Base-by-base conservation (phyloP, 768 basidiomycete species). In the Rickenella mellea region DNA sequence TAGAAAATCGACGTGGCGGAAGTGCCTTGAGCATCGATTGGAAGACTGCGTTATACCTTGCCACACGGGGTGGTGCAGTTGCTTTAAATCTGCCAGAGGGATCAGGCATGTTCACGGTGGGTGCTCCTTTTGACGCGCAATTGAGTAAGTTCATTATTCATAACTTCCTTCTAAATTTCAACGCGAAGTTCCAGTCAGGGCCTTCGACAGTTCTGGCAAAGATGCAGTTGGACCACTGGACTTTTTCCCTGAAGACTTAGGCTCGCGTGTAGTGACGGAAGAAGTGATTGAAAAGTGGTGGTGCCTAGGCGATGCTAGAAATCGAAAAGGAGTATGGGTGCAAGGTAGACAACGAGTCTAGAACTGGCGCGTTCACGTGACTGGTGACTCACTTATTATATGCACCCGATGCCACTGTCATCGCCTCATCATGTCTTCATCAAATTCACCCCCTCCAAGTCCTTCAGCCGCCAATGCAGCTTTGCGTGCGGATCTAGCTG, bases 241-340 rank as follows among this genome's bases (percentile, higher is more conserved):
- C 54, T 80, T 87, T 51, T 80, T 89, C 50, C 78, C 75, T 40
- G 47, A 51, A 37, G 14, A 44, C 25, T 29, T 39, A 12, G 41
- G 39, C 41, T 48, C 41, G 5, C 41, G 25, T 27, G 41, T 46
- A 27, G 38, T 71, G 41, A 61, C 60, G 6, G 53, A 65, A 31
- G 82, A 81, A 39, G 64, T 75, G 61, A 49, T 92, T 19, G 91
- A 93, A 59, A 87, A 83, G 55, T 92, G 91, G 91, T 93, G 88
- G 87, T 86, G 85, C 51, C 55, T 83, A 30, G 90, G 90, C 0
- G 80, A 86, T 53, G 53, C 53, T 4, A 68, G 71, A 39, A 92
- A 92, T 60, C 71, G 86, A 15, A 52, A 44, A 2, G 66, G 61
- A 3, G 69, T 90, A 59, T 94, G 87, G 84, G 70, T 92, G 3